Percentiles rank a stretch among this genome's conserved stretches.
These are phyloP conservation scores for Elaeis guineensis DNA, from an alignment of 176 grass and related monocot species.

Conservation along the genomic window DNA sequence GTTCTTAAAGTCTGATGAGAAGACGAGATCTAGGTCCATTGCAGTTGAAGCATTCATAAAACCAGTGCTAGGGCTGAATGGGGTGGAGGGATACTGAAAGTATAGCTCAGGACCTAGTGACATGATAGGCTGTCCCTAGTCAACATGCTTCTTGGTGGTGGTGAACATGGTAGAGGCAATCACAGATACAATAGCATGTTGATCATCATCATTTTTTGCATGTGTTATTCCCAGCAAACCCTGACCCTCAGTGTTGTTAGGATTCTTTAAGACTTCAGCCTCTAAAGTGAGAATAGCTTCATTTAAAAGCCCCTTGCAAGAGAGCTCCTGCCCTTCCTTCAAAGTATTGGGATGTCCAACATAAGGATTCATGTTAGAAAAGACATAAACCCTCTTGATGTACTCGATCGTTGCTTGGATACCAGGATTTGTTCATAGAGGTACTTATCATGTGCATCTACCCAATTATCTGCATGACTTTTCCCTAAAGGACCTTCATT, in stretches of 20 bases:
- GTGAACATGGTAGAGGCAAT: no score
- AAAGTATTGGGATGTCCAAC: constrained; percentile 93
- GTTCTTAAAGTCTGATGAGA: no score
- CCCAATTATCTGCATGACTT: constrained; percentile 61
- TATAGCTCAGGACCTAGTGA: no score
- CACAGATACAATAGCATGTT: constrained; percentile 21
- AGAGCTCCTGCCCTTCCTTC: constrained; percentile 93
- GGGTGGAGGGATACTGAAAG: no score
- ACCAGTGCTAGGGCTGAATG: no score
- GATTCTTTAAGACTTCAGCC: constrained; percentile 95
- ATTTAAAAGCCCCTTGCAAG: constrained; percentile 90
- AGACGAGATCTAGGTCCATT: no score
- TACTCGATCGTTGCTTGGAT: constrained; percentile 49
- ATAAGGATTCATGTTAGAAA: constrained; percentile 85
- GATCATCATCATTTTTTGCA: constrained; percentile 97
- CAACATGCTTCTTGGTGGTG: no score
- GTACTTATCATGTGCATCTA: constrained; percentile 41
- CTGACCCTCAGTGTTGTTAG: constrained; percentile 91
- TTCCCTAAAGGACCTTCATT: constrained; percentile 57
- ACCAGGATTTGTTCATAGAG: constrained; percentile 41
- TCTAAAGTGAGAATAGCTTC: constrained; percentile 98
- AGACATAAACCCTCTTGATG: constrained; percentile 81
- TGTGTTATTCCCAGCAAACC: constrained; percentile 89
- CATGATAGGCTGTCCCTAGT: no score
- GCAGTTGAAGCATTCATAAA: no score